These are phyloP conservation scores for Linum usitatissimum DNA, from an alignment of 345 rosid species.

Conservation along the genomic window DNA sequence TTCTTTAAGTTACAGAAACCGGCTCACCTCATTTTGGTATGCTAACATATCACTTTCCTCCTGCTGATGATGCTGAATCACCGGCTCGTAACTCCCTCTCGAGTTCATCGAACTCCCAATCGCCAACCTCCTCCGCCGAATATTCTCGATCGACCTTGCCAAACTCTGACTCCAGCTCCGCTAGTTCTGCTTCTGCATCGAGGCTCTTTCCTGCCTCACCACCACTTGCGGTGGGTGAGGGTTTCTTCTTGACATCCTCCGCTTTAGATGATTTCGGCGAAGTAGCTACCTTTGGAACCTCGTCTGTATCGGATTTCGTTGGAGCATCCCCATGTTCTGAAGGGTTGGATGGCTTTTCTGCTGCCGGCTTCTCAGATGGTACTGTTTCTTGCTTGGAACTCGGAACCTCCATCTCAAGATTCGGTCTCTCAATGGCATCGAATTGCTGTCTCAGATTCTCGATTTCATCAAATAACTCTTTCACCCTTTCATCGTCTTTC, in stretches of 20 bases:
- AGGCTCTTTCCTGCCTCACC: conserved; percentile 25
- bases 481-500: conserved; percentile 48
- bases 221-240: conserved; percentile 2
- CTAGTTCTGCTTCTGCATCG: conserved; percentile 78
- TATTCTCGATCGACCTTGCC: conserved; percentile 73
- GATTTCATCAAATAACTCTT: conserved; percentile 66
- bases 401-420: conserved; percentile 60
- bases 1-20: conserved; percentile 1
- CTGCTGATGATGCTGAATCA: conserved; percentile 23
- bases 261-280: conserved; percentile 26
- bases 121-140: conserved; percentile 68
- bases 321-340: too few relatives aligned
- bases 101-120: conserved; percentile 96
- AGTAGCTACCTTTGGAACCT: conserved; percentile 1
- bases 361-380: conserved; percentile 16
- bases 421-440: conserved; percentile 80
- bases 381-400: conserved; percentile 28
- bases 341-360: conserved; percentile 17
- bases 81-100: conserved; percentile 62
- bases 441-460: conserved; percentile 63
- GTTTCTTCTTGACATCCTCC: conserved; percentile 21
- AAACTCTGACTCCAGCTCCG: conserved; percentile 82
- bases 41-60: neutral
- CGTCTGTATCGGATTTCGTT: neutral
- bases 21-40: neutral